A percentile compares a stretch with the other conserved stretches of the same genome.
Evolutionary conservation across 306 rosid genomes (phyloP).

Genomic region (Cyamopsis tetragonoloba): DNA sequence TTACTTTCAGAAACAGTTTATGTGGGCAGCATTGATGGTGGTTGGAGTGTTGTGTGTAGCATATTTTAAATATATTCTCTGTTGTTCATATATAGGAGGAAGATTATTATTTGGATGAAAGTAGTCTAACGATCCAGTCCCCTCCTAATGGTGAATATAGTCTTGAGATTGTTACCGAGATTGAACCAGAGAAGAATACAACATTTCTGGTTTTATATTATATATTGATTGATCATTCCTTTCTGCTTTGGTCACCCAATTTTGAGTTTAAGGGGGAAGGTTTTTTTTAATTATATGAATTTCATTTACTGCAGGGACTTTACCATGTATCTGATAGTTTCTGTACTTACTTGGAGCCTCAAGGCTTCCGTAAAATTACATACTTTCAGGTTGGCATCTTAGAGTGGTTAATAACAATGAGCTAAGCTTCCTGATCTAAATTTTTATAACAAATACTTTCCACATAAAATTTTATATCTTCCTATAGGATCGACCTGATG

Average conservation of each 20-base stretch:
- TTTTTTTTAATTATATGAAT: constrained; percentile 11
- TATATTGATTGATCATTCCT: background rate
- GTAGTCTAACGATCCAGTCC: constrained; percentile 65
- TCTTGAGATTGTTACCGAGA: constrained; percentile 78
- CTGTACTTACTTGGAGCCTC: constrained; percentile 99
- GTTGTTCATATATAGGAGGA: constrained; percentile 48
- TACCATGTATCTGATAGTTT: constrained; percentile 89
- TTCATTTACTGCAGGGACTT: constrained; percentile 68
- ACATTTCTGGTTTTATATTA: constrained; percentile 63
- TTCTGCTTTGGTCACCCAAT: background rate
- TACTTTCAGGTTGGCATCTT: constrained; percentile 69
- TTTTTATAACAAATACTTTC: constrained; percentile 15
- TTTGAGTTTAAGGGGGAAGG: background rate
- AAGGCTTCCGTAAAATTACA: constrained; percentile 95
- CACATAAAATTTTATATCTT: constrained; percentile 22
- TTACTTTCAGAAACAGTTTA: constrained; percentile 12
- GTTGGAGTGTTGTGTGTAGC: constrained; percentile 15
- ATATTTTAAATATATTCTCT: constrained; percentile 5
- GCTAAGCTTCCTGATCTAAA: background rate
- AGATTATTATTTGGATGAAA: constrained; percentile 59
- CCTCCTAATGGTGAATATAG: constrained; percentile 67
- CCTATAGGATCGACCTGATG: constrained; percentile 93
- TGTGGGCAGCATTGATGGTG: background rate
- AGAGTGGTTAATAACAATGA: background rate
- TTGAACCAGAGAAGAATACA: constrained; percentile 77